Evolutionary conservation across 2,329 filamentous ascomycete genomes (phyloP), one percentile per base, ranked within the genome.

Genomic region (Helotiales sp.): DNA sequence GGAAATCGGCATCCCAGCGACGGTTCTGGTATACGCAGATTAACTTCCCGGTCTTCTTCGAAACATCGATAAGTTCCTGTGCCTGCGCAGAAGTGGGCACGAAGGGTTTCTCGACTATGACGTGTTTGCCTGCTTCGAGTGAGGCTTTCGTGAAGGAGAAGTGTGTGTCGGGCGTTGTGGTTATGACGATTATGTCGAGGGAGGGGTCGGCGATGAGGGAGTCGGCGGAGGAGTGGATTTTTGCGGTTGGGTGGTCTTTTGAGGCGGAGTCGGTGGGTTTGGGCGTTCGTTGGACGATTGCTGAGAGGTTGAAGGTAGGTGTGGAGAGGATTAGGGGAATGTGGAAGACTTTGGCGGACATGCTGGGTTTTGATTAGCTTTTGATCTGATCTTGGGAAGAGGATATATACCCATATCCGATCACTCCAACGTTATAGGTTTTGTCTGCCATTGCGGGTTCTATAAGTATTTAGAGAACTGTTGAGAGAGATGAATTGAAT

Each of bases 31-130:
- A 83, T 49, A 85, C 82, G 63, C 82, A 82, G 47, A 82, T 77
- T 65, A 79, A 68, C 71, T 78, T 80, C 20, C 77, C 79, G 17
- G 73, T 79, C 67, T 76, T 75, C 68, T 77, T 72, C 1, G 80
- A 78, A 60, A 80, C 75, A 32, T 76, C 75, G 52, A 77, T 84
- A 6, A 95, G 85, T 71, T 86, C 80, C 37, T 87, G 83, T 11
- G 91, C 91, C 79, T 94, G 89, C 66, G 86, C 82, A 1, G 86
- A 82, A 1, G 89, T 91, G 22, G 91, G 89, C 13, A 92, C 91
- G 77, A 95, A 95, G 2, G 92, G 92, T 82, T 95, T 95, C 82
- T 95, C 92, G 58, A 91, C 90, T 61, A 95, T 82, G 28, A 94
- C 90, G 78, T 95, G 89, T 82, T 94, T 94, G 73, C 89, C 89